phyloP scores from a whole-genome alignment of 352 stramenopile genomes.

The Pythium brachiatum region DNA sequence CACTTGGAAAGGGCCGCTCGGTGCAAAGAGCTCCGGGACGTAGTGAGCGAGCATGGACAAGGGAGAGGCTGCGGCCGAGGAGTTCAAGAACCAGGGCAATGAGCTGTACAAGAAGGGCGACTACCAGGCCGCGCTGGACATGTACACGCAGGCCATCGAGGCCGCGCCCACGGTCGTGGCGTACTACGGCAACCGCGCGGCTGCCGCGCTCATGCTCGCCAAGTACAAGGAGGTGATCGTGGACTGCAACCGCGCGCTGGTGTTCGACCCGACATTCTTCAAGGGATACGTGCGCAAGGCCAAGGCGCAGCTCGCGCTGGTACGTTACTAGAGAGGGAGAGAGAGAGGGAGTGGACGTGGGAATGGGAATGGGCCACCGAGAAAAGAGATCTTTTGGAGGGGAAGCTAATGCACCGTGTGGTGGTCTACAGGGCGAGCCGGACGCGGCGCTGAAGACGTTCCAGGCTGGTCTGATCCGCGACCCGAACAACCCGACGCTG shows the following conservation, averaged over 20 bases:
- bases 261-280: slow-evolving; percentile 87
- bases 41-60: slow-evolving; percentile 32
- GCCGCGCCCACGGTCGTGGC: slow-evolving; percentile 76
- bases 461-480: slow-evolving; percentile 63
- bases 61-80: slow-evolving; percentile 55
- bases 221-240: slow-evolving; percentile 88
- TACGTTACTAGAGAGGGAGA: slow-evolving; percentile 22
- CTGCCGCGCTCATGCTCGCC: slow-evolving; percentile 88
- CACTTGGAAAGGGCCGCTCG: slow-evolving; percentile 5
- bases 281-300: slow-evolving; percentile 91
- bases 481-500: slow-evolving; percentile 77
- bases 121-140: slow-evolving; percentile 86
- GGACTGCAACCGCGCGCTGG: slow-evolving; percentile 88
- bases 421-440: slow-evolving; percentile 61
- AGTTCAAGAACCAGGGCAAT: slow-evolving; percentile 88
- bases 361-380: not conserved
- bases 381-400: not conserved
- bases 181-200: slow-evolving; percentile 90
- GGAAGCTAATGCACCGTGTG: too few relatives aligned
- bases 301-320: slow-evolving; percentile 80
- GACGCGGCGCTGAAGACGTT: slow-evolving; percentile 75
- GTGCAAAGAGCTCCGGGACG: slow-evolving; percentile 2
- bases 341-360: not conserved
- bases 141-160: slow-evolving; percentile 91
- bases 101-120: slow-evolving; percentile 91